These are phyloP conservation scores for Suhomyces guaymorum DNA, from an alignment of 1,139 yeast genomes.

Conservation along the genomic window DNA sequence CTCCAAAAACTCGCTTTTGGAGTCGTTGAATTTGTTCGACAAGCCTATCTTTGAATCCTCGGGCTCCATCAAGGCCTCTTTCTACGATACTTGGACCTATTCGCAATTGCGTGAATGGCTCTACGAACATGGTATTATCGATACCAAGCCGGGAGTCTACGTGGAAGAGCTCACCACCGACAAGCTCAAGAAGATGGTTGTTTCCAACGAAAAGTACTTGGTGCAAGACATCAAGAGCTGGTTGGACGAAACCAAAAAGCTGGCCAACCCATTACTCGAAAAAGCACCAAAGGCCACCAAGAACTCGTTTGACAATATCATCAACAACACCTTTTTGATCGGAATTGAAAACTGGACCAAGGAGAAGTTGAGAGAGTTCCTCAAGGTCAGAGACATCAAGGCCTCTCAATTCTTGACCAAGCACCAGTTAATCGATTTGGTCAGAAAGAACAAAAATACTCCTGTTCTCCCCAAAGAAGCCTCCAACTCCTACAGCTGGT, in stretches of 20 bases:
- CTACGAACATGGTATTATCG: slow-evolving; percentile 27
- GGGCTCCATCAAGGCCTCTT: slow-evolving; percentile 44
- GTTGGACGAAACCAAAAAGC: slow-evolving; percentile 27
- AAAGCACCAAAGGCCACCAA: slow-evolving; percentile 23
- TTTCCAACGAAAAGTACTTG: slow-evolving; percentile 30
- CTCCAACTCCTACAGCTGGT: slow-evolving; percentile 20
- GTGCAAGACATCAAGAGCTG: slow-evolving; percentile 47
- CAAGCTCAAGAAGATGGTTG: slow-evolving; percentile 22
- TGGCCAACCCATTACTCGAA: slow-evolving; percentile 24
- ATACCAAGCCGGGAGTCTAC: slow-evolving; percentile 26
- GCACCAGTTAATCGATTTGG: slow-evolving; percentile 48
- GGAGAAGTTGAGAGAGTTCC: slow-evolving; percentile 50
- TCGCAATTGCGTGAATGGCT: slow-evolving; percentile 37
- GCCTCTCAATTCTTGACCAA: slow-evolving; percentile 49
- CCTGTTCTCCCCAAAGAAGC: slow-evolving; percentile 33
- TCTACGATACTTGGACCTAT: slow-evolving; percentile 43
- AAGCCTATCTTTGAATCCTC: slow-evolving; percentile 38
- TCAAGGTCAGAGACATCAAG: slow-evolving; percentile 52
- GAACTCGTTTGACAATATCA: slow-evolving; percentile 28
- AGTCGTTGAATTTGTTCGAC: slow-evolving; percentile 36
- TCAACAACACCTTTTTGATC: slow-evolving; percentile 47
- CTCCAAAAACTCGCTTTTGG: slow-evolving; percentile 39
- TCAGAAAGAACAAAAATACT: slow-evolving; percentile 43
- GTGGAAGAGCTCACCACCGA: slow-evolving; percentile 20
- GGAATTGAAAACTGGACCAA: slow-evolving; percentile 51